phyloP scores from a whole-genome alignment of 2,329 filamentous ascomycete genomes.

The Coniochaeta pulveracea region DNA sequence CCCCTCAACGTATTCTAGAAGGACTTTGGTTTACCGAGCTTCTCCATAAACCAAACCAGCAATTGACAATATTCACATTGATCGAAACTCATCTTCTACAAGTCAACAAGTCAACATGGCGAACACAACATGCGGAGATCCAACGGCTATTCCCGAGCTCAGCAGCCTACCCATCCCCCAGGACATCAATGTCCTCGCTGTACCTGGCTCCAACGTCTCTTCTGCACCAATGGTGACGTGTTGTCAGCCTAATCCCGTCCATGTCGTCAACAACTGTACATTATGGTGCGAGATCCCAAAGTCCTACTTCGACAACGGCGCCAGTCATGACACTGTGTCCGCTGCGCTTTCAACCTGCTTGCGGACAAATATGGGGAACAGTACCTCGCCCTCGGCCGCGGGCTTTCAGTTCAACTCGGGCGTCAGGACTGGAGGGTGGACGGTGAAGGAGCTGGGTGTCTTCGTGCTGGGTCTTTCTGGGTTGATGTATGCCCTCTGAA shows the following conservation, averaged over 20 bases:
- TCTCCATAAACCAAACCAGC: too few relatives aligned
- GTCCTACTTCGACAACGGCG: background rate
- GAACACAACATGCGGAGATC: background rate
- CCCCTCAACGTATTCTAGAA: too few relatives aligned
- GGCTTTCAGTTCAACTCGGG: background rate
- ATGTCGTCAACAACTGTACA: background rate
- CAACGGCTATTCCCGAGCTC: background rate
- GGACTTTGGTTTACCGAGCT: too few relatives aligned
- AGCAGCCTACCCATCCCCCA: background rate
- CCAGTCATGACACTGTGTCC: background rate
- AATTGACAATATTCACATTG: too few relatives aligned
- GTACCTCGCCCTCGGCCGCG: background rate
- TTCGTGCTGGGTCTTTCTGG: background rate
- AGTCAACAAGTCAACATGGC: background rate
- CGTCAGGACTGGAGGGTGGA: background rate
- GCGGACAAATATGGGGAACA: background rate
- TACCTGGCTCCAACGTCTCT: background rate
- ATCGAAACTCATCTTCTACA: too few relatives aligned
- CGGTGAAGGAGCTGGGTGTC: background rate
- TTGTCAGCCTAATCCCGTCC: background rate
- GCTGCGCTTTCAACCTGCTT: background rate
- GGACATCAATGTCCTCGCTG: constrained; percentile 1
- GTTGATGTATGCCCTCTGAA: background rate
- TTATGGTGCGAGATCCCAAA: background rate
- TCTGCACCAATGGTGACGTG: background rate